Percentiles rank a stretch among this genome's conserved stretches.
Conservation (phyloP, 352 stramenopile species). For the Phytophthora fragariaefolia region DNA sequence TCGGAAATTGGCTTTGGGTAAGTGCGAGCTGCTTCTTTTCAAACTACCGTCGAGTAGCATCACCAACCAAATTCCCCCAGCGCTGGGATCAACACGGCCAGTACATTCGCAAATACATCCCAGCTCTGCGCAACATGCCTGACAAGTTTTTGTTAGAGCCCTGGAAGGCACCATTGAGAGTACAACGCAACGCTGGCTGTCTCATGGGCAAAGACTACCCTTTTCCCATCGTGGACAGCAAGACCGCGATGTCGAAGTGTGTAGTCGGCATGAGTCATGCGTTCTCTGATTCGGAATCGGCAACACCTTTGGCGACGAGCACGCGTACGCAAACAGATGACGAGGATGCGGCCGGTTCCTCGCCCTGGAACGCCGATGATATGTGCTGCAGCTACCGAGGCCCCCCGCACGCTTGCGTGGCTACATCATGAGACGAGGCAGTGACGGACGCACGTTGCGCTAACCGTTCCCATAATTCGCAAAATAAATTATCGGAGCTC, state of each 20-base stretch:
- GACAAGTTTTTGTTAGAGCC: conserved; percentile 97
- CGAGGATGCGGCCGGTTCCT: neutral
- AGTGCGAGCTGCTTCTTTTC: conserved; percentile 95
- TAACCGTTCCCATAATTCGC: neutral
- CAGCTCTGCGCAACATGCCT: conserved; percentile 90
- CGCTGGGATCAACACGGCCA: conserved; percentile 92
- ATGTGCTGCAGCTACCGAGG: conserved; percentile 44
- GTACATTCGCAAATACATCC: conserved; percentile 94
- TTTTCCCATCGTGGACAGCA: conserved; percentile 95
- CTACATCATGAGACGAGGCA: conserved; percentile 3
- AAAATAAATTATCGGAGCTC: conserved; percentile 19
- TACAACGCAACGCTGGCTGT: conserved; percentile 87
- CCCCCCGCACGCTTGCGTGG: too few species aligned
- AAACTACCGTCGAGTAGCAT: conserved; percentile 96
- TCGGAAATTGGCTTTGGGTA: conserved; percentile 98
- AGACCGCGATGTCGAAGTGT: conserved; percentile 89
- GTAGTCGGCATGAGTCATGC: conserved; percentile 87
- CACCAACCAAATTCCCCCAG: conserved; percentile 91
- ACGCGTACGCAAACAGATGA: conserved; percentile 13
- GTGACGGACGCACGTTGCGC: neutral
- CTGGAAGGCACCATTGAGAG: conserved; percentile 92
- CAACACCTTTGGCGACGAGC: conserved; percentile 13
- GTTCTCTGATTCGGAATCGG: conserved; percentile 35
- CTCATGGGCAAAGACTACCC: conserved; percentile 96
- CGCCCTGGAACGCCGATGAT: conserved; percentile 30